Evolutionary conservation across 805 yeast species (phyloP).

Genomic region (Candida morakotiae): DNA sequence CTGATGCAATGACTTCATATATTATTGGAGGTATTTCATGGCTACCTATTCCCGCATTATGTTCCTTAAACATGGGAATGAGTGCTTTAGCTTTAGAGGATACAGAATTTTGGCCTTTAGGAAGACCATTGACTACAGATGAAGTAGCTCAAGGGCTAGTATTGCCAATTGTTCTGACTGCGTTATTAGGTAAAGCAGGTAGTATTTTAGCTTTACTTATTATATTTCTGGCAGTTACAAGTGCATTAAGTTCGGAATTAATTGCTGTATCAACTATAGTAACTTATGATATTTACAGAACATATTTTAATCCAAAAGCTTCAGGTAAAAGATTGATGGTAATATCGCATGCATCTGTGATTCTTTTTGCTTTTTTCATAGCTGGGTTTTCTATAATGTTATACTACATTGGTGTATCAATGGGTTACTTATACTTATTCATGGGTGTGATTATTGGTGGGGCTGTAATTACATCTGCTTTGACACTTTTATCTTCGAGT

Average conservation of each 20-base stretch:
- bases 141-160: conserved; percentile 83
- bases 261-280: conserved; percentile 82
- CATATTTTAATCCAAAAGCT: conserved; percentile 76
- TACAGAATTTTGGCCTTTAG: conserved; percentile 75
- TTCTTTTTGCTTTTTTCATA: conserved; percentile 57
- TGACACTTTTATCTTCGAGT: conserved; percentile 59
- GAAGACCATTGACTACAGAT: conserved; percentile 55
- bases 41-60: conserved; percentile 85
- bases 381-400: conserved; percentile 82
- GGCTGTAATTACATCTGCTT: conserved; percentile 74
- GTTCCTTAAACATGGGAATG: conserved; percentile 81
- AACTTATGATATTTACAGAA: conserved; percentile 82
- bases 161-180: conserved; percentile 74
- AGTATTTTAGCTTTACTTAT: conserved; percentile 77
- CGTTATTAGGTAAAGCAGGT: conserved; percentile 82
- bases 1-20: conserved; percentile 74
- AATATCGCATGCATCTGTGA: conserved; percentile 65
- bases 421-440: conserved; percentile 83
- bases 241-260: conserved; percentile 88
- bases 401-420: conserved; percentile 73
- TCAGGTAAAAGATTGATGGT: conserved; percentile 66
- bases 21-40: conserved; percentile 85
- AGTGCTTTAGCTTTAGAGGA: conserved; percentile 72
- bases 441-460: conserved; percentile 89
- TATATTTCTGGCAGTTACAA: conserved; percentile 88